Conservation (phyloP, 1,284 basidiomycete genomes). For the Rhodofomes roseus region DNA sequence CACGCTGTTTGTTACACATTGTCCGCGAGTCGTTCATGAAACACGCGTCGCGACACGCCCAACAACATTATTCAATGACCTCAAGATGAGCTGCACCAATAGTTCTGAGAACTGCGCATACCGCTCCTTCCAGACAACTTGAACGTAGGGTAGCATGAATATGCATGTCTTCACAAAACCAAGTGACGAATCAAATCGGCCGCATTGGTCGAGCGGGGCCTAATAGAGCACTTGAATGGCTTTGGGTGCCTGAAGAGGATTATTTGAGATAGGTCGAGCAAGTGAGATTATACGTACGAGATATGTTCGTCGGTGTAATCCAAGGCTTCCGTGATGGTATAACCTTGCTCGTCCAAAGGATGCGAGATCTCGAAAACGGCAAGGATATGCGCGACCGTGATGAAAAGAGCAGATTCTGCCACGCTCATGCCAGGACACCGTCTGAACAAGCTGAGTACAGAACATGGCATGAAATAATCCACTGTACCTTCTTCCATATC, state of each 20-base stretch:
- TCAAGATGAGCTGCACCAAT: no score
- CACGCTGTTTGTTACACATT: no score
- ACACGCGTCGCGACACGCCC: no score
- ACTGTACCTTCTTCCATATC: not conserved
- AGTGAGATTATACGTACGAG: not conserved
- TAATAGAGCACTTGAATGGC: not conserved
- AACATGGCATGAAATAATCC: not conserved
- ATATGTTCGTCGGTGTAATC: not conserved
- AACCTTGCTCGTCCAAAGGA: not conserved
- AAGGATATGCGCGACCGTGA: not conserved
- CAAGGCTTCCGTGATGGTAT: not conserved
- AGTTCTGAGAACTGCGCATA: no score
- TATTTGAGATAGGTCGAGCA: not conserved
- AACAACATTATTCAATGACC: no score
- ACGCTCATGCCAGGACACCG: not conserved
- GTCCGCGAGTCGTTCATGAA: no score
- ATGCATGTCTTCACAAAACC: no score
- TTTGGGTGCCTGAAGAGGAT: not conserved
- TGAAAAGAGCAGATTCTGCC: not conserved
- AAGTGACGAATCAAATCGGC: no score
- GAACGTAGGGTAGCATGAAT: no score
- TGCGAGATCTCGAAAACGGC: not conserved
- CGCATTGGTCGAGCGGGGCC: no score
- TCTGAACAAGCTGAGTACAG: not conserved
- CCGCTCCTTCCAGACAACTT: no score